These are phyloP conservation scores for Leccinellum albellum DNA, from an alignment of 768 basidiomycete genomes.

Conservation along the genomic window DNA sequence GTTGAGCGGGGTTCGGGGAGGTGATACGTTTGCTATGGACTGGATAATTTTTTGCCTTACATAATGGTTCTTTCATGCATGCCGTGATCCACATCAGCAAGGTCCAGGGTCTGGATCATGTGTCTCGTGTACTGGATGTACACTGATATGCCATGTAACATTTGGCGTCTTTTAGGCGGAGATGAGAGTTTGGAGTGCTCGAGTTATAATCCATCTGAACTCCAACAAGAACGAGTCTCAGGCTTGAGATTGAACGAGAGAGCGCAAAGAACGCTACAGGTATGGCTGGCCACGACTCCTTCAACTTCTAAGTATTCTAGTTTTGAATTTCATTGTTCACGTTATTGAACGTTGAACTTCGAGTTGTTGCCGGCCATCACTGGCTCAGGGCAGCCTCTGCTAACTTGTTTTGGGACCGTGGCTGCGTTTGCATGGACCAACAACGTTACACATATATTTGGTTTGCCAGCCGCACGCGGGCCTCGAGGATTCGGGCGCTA, in stretches of 20 bases:
- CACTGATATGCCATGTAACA: neutral
- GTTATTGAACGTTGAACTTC: neutral
- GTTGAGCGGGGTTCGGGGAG: neutral
- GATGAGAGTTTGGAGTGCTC: no score
- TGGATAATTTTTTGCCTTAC: neutral
- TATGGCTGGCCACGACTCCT: no score
- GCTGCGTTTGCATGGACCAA: neutral
- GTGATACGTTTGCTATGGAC: neutral
- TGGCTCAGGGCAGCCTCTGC: neutral
- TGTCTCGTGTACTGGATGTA: neutral
- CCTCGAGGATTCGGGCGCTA: neutral
- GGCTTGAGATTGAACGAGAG: no score
- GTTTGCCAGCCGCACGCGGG: neutral
- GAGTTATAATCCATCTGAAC: no score
- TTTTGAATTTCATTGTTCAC: no score
- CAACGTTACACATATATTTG: constrained; percentile 2
- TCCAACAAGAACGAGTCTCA: no score
- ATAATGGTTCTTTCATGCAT: neutral
- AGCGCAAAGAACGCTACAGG: no score
- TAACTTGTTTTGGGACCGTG: neutral
- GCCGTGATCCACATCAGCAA: neutral
- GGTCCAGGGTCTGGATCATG: neutral
- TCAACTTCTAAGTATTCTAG: no score
- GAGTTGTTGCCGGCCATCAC: neutral
- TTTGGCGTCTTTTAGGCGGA: no score